These are phyloP conservation scores for Nissolia schottii DNA, from an alignment of 306 rosid genomes.

Conservation along the genomic window DNA sequence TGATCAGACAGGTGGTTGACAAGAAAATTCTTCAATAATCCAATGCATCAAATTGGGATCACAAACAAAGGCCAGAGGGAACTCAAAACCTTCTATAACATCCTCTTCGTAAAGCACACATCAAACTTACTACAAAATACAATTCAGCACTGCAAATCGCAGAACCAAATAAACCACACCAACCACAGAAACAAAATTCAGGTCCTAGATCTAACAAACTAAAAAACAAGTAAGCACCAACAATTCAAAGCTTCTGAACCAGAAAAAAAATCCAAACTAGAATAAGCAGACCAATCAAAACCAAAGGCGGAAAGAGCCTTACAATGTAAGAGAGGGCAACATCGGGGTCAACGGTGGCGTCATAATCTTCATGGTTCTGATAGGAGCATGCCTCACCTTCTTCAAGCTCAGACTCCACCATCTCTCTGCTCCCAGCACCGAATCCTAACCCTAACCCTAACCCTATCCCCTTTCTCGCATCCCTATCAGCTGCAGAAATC, in stretches of 20 bases:
- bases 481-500: conserved; percentile 75
- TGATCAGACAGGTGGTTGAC: background rate
- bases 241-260: conserved; percentile 3
- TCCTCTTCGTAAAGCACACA: background rate
- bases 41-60: conserved; percentile 22
- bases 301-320: conserved; percentile 30
- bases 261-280: conserved; percentile 13
- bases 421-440: conserved; percentile 47
- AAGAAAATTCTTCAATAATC: background rate
- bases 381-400: conserved; percentile 91
- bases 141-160: conserved; percentile 12
- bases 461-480: conserved; percentile 77
- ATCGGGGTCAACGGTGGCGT: conserved; percentile 77
- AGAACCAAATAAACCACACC: background rate
- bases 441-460: conserved; percentile 47
- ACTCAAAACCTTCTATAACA: conserved; percentile 4
- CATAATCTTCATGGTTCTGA: conserved; percentile 64
- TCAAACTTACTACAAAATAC: background rate
- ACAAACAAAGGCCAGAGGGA: background rate
- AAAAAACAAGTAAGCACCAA: conserved; percentile 29
- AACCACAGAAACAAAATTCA: conserved; percentile 17
- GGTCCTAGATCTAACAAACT: conserved; percentile 42
- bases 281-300: background rate
- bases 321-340: conserved; percentile 86
- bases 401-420: conserved; percentile 96